phyloP scores from a whole-genome alignment of 345 rosid genomes.

The Sapria himalayana region DNA sequence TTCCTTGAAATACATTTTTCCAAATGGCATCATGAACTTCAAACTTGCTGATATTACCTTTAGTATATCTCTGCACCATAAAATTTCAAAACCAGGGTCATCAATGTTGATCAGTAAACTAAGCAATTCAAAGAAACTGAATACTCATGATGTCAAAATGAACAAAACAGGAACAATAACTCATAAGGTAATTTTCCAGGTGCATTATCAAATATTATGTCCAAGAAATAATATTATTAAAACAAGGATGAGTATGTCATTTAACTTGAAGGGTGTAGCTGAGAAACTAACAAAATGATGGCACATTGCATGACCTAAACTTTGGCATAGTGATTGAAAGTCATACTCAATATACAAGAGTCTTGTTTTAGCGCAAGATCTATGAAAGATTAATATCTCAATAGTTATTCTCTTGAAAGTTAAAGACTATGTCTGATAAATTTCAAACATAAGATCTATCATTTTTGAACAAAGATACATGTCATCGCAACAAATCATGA shows the following conservation, averaged over 20 bases:
- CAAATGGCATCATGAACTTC: constrained; percentile 28
- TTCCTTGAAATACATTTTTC: constrained; percentile 60
- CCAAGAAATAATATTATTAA: not conserved
- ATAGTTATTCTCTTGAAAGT: too few relatives aligned
- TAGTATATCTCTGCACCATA: constrained; percentile 37
- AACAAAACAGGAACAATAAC: constrained; percentile 2
- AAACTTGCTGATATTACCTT: constrained; percentile 29
- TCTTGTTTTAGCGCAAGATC: too few relatives aligned
- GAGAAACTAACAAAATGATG: too few relatives aligned
- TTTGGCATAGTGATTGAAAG: too few relatives aligned
- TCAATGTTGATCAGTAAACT: constrained; percentile 6
- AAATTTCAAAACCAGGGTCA: constrained; percentile 2
- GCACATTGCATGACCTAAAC: too few relatives aligned
- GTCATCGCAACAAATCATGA: too few relatives aligned
- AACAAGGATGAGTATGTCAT: not conserved
- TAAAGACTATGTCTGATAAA: too few relatives aligned
- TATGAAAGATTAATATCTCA: too few relatives aligned
- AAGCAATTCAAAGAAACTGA: not conserved
- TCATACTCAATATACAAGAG: too few relatives aligned
- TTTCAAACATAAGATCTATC: too few relatives aligned
- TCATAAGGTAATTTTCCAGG: not conserved
- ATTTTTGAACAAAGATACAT: too few relatives aligned
- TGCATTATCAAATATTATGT: not conserved
- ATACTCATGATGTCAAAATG: constrained; percentile 1
- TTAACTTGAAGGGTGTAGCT: too few relatives aligned